Evolutionary conservation across 352 stramenopile genomes (phyloP), one percentile per base, ranked within the genome.

Genomic region (Poterioochromonas sp.): DNA sequence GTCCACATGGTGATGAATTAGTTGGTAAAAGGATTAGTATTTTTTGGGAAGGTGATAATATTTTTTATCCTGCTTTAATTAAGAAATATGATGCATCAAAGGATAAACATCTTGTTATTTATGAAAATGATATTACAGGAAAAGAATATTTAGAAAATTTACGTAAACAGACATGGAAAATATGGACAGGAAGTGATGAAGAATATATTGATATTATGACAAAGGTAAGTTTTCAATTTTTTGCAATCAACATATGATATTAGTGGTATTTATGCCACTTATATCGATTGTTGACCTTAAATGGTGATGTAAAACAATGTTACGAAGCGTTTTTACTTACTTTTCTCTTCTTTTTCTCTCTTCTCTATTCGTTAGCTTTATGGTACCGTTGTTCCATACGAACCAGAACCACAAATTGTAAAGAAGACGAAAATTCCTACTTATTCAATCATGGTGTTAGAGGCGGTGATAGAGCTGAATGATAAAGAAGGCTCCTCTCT

Each of bases 31-130:
- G 26, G 11, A 71, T 71, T 8, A n/a, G 12, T 22, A 71, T 71
- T 44, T 47, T 40, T 3, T 71, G 62, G 62, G 62, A 71, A n/a
- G 62, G 62, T 47, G 62, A 71, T n/a, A 71, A 71, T 41, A 29
- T 44, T 41, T 71, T 44, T 43, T 71, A 71, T n/a, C 62, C 62
- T 15, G n/a, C 8, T 32, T 3, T 71, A 32, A 44, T 71, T 44
- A 29, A 5, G 39, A 1, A 29, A 26, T 47, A 71, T 47, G 5
- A 71, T 71, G 2, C 62, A 32, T 35, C 3, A 22, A 71, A 71
- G 18, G 32, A 47, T 29, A 12, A 41, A 15, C 41, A 43, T 29
- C 18, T 3, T 40, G 62, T 71, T 47, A 41, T 12, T n/a, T 71
- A 71, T 47, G 34, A 71, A 3, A 71, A 71, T 43, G 62, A 71